Evolutionary conservation across 208 protist species (phyloP).

Genomic region (Acanthamoeba healyi): DNA sequence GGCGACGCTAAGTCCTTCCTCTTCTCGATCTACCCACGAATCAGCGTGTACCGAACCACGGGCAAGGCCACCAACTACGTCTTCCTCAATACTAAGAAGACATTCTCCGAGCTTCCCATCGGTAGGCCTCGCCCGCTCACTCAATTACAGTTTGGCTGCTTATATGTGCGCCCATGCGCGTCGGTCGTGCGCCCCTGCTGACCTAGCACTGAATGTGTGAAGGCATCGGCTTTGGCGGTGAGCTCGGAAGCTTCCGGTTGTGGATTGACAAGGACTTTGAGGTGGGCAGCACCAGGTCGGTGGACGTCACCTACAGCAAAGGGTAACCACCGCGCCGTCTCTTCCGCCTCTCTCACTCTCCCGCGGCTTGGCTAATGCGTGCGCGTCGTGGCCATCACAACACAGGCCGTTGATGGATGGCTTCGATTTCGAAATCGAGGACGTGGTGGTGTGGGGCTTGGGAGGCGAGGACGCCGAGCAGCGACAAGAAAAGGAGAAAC

Average conservation of each 20-base stretch:
- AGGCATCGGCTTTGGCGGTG: conserved; percentile 68
- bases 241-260: conserved; percentile 68
- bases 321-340: not conserved
- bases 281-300: not conserved
- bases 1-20: conserved; percentile 8
- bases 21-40: conserved; percentile 60
- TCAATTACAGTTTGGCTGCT: not conserved
- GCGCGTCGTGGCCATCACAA: too few species aligned
- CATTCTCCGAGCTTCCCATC: conserved; percentile 67
- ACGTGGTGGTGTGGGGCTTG: conserved; percentile 60
- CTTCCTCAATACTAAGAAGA: conserved; percentile 72
- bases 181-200: too few species aligned
- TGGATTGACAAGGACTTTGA: conserved; percentile 74
- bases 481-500: conserved; percentile 45
- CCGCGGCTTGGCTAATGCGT: not conserved
- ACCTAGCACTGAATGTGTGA: too few species aligned
- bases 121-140: not conserved
- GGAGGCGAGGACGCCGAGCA: conserved; percentile 64
- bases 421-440: conserved; percentile 64
- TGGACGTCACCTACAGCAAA: conserved; percentile 58
- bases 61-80: conserved; percentile 73
- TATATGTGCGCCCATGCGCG: not conserved
- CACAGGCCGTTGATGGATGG: conserved; percentile 40
- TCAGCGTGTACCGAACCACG: conserved; percentile 48
- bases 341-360: not conserved